Evolutionary conservation across 306 rosid genomes (phyloP).

Genomic region (Dicorynia guianensis): DNA sequence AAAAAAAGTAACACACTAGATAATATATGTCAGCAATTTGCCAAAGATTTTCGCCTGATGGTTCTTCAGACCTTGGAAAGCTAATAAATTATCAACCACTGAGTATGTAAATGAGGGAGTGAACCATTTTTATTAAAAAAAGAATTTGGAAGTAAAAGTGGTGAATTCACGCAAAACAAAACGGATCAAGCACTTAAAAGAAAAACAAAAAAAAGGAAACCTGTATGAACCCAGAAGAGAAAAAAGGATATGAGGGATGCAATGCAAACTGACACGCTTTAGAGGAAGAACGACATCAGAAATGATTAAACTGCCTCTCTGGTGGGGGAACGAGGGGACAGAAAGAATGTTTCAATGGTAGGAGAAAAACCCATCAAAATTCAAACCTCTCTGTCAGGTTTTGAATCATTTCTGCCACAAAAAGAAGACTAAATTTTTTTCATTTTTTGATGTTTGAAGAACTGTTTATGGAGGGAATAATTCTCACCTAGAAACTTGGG

Average conservation of each 20-base stretch:
- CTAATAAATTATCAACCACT: constrained; percentile 19
- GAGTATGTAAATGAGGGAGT: background rate
- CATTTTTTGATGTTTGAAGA: background rate
- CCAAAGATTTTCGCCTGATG: background rate
- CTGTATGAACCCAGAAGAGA: constrained; percentile 33
- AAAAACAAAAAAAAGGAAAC: background rate
- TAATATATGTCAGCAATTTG: background rate
- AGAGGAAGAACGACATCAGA: background rate
- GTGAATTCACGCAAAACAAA: constrained; percentile 7
- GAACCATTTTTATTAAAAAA: background rate
- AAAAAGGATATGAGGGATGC: constrained; percentile 15
- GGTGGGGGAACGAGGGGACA: background rate
- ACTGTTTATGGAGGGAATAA: background rate
- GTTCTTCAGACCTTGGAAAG: constrained; percentile 47
- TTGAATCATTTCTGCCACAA: constrained; percentile 9
- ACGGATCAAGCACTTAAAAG: constrained; percentile 18
- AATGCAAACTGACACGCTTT: constrained; percentile 37
- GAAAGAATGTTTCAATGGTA: background rate
- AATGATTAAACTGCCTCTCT: constrained; percentile 29
- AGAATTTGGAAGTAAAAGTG: background rate
- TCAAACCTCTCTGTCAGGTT: constrained; percentile 5
- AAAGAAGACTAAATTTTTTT: background rate
- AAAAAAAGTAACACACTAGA: constrained; percentile 20
- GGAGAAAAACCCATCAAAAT: constrained; percentile 18
- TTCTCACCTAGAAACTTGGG: constrained; percentile 55